These are phyloP conservation scores for Pseudocercospora eumusae DNA, from an alignment of 2,329 filamentous ascomycete genomes.

Conservation along the genomic window DNA sequence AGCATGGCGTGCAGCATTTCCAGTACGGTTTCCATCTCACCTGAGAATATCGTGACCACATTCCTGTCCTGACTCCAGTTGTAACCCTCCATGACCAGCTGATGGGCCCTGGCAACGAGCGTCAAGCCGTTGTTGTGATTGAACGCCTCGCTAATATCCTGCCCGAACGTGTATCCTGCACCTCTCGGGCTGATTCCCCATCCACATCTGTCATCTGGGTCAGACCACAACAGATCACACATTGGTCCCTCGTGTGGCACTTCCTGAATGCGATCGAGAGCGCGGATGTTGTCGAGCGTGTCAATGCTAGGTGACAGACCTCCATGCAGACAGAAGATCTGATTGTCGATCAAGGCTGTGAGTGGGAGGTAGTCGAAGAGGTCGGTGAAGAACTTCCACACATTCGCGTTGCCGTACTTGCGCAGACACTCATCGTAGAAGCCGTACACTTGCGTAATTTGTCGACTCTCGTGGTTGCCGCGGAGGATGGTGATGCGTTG, in stretches of 20 bases:
- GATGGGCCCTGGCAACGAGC: slow-evolving; percentile 91
- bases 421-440: slow-evolving; percentile 99
- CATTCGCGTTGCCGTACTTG: slow-evolving; percentile 98
- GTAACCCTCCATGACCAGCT: slow-evolving; percentile 99
- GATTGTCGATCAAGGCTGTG: slow-evolving; percentile 96
- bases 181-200: slow-evolving; percentile 68
- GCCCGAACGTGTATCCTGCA: slow-evolving; percentile 69
- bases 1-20: slow-evolving; percentile 28
- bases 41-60: slow-evolving; percentile 98
- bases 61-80: slow-evolving; percentile 99
- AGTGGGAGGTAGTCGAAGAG: slow-evolving; percentile 98
- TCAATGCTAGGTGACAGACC: slow-evolving; percentile 95
- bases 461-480: slow-evolving; percentile 97
- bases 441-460: slow-evolving; percentile 98
- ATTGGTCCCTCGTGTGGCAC: slow-evolving; percentile 98
- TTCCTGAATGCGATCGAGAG: slow-evolving; percentile 94
- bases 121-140: slow-evolving; percentile 99
- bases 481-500: slow-evolving; percentile 97
- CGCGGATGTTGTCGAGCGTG: slow-evolving; percentile 91
- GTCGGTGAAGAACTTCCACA: slow-evolving; percentile 99
- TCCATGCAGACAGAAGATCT: slow-evolving; percentile 98
- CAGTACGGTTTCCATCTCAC: slow-evolving; percentile 48
- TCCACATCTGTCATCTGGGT: slow-evolving; percentile 86
- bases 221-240: slow-evolving; percentile 97
- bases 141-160: slow-evolving; percentile 98